Evolutionary conservation across 2,329 filamentous ascomycete species (phyloP), one percentile per base, ranked within the genome.

Genomic region (Furcasterigmium furcatum): DNA sequence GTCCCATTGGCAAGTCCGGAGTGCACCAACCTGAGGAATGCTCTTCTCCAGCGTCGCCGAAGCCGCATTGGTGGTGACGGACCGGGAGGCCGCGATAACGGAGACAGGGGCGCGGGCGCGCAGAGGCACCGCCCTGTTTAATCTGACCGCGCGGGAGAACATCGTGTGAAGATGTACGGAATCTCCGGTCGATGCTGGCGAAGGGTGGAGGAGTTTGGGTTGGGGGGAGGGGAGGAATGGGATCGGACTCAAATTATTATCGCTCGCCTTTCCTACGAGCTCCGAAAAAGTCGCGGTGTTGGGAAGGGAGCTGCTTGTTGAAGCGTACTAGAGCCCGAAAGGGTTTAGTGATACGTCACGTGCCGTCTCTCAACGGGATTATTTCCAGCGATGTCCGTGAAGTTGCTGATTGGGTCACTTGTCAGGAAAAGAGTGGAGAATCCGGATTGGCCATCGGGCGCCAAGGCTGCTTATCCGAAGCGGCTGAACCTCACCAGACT

Each of bases 41-140:
- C 82, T 77, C 77, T 88, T 88, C 68, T 92, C 89, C 61, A 91
- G 85, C 69, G 95, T 89, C 61, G 91, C 85, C 61, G 88, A 92
- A 57, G 94, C 94, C 55, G 94, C 94, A 73, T 97, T 87, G 57
- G 94, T 97, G 58, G 94, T 99, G 63, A 99, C 94, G 58, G 82
- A 82, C 67, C 92, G 83, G 66, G 82, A 74, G 57, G 77, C 73
- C 53, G 68, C 65, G 52, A 70, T 69, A 47, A 69, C 60, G 49
- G 74, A 47, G 14, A 67, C 62, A 44, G 70, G 65, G 53, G 67
- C 65, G 53, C 70, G 67, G 59, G 70, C 63, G 63, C 76, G 74
- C 68, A 86, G 65, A 62, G 82, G 77, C 66, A 76, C 75, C 61
- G 79, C 77, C 66, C 80, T 76, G 62, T 79, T 70, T 49, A 73